phyloP scores from a whole-genome alignment of 2,329 filamentous ascomycete species.

The Aureobasidium mangrovei region DNA sequence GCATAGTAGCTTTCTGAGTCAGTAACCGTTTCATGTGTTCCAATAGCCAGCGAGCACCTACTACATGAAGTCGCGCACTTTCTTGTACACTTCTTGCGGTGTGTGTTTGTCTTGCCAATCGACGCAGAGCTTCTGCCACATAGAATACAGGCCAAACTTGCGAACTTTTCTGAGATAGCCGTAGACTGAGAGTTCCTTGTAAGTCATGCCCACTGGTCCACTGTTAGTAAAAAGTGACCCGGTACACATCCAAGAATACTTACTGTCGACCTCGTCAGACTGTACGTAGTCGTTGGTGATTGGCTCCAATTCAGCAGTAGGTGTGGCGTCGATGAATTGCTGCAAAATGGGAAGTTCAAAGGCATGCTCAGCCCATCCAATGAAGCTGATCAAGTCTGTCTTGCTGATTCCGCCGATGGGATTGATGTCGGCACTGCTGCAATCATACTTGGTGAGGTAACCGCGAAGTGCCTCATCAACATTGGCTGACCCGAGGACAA shows the following conservation, averaged over 20 bases:
- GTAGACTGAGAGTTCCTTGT: conserved; percentile 46
- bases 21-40: neutral
- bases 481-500: conserved; percentile 61
- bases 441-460: conserved; percentile 67
- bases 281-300: conserved; percentile 55
- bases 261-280: conserved; percentile 45
- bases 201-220: conserved; percentile 37
- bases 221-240: neutral
- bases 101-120: conserved; percentile 37
- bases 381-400: conserved; percentile 62
- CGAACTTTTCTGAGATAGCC: conserved; percentile 47
- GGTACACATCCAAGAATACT: neutral
- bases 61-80: conserved; percentile 41
- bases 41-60: neutral
- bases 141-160: conserved; percentile 47
- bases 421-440: conserved; percentile 46
- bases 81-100: conserved; percentile 27
- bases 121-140: conserved; percentile 45
- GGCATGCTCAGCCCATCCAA: conserved; percentile 50
- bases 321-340: conserved; percentile 52
- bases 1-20: conserved; percentile 39
- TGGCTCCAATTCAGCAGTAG: conserved; percentile 49
- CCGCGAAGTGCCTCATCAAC: conserved; percentile 51
- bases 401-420: conserved; percentile 58
- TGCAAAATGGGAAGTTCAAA: conserved; percentile 58